phyloP scores from a whole-genome alignment of 164 flowering plant species.

The Amborella trichopoda region DNA sequence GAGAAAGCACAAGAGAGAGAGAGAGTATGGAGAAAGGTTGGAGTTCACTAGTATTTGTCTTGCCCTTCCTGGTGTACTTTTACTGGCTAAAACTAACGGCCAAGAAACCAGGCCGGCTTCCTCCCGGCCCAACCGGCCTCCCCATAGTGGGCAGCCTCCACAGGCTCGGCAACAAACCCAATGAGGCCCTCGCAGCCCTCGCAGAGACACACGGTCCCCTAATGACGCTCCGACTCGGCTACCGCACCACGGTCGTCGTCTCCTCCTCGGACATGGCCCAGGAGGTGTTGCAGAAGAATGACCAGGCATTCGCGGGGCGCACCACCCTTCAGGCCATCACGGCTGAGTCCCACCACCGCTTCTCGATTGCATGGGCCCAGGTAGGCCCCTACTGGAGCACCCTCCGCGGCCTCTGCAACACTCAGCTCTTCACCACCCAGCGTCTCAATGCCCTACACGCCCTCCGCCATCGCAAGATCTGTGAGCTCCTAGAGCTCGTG shows the following conservation, averaged over 20 bases:
- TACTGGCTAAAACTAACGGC: background rate
- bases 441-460: constrained; percentile 8
- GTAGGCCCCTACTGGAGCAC: constrained; percentile 16
- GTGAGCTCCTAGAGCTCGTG: constrained; percentile 11
- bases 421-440: constrained; percentile 10
- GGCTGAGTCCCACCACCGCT: constrained; percentile 1
- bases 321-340: constrained; percentile 5
- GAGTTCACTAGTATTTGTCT: too few species aligned
- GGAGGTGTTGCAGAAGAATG: constrained; percentile 17
- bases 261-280: constrained; percentile 15
- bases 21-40: too few species aligned
- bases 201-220: constrained; percentile 17
- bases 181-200: constrained; percentile 13
- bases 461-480: constrained; percentile 6
- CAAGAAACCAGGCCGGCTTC: constrained; percentile 3
- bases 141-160: constrained; percentile 22
- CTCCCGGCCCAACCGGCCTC: constrained; percentile 19
- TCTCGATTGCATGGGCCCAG: constrained; percentile 3
- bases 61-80: background rate
- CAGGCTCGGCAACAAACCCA: constrained; percentile 11
- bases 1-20: too few species aligned
- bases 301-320: constrained; percentile 13
- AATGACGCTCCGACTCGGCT: constrained; percentile 18
- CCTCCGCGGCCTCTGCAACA: constrained; percentile 7
- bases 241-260: constrained; percentile 7